These are phyloP conservation scores for Aspergillus sergii DNA, from an alignment of 2,329 filamentous ascomycete species.

Conservation along the genomic window DNA sequence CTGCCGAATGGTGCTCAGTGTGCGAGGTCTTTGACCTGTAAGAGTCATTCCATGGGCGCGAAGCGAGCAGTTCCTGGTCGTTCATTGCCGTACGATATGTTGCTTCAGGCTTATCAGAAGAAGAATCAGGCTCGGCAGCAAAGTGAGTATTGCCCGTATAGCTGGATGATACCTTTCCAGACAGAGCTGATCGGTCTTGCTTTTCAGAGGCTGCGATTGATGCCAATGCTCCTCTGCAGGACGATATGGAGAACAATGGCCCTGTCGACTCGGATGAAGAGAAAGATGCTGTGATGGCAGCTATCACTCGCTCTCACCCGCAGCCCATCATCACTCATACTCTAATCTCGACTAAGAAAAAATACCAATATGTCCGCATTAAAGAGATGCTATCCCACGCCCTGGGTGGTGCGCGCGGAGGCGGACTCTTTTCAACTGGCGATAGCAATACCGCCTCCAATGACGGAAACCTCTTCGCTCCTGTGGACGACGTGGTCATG, in stretches of 20 bases:
- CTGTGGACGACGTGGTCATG: slow-evolving; percentile 30
- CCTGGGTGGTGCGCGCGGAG: slow-evolving; percentile 53
- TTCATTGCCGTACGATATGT: slow-evolving; percentile 88
- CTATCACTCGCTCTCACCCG: slow-evolving; percentile 73
- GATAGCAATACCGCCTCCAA: slow-evolving; percentile 30
- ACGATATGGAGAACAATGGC: slow-evolving; percentile 78
- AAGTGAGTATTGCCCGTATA: slow-evolving; percentile 61
- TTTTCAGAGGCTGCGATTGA: slow-evolving; percentile 83
- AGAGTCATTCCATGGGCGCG: slow-evolving; percentile 92
- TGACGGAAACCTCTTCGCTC: slow-evolving; percentile 38
- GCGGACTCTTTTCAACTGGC: slow-evolving; percentile 47
- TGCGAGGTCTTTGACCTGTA: slow-evolving; percentile 86
- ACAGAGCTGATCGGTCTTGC: neutral
- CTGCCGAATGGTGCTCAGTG: slow-evolving; percentile 84
- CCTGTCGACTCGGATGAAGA: slow-evolving; percentile 95
- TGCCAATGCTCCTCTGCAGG: slow-evolving; percentile 85
- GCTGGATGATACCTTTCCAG: slow-evolving; percentile 1
- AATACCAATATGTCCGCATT: slow-evolving; percentile 65
- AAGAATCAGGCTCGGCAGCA: slow-evolving; percentile 99
- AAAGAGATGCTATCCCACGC: slow-evolving; percentile 65
- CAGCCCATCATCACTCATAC: slow-evolving; percentile 72
- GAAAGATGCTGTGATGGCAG: slow-evolving; percentile 82
- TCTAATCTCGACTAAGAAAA: slow-evolving; percentile 52
- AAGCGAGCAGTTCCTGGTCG: slow-evolving; percentile 86
- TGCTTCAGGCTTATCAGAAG: slow-evolving; percentile 86